Evolutionary conservation across 2,329 filamentous ascomycete species (phyloP), one percentile per base, ranked within the genome.

Genomic region (Hypoxylon sp.): DNA sequence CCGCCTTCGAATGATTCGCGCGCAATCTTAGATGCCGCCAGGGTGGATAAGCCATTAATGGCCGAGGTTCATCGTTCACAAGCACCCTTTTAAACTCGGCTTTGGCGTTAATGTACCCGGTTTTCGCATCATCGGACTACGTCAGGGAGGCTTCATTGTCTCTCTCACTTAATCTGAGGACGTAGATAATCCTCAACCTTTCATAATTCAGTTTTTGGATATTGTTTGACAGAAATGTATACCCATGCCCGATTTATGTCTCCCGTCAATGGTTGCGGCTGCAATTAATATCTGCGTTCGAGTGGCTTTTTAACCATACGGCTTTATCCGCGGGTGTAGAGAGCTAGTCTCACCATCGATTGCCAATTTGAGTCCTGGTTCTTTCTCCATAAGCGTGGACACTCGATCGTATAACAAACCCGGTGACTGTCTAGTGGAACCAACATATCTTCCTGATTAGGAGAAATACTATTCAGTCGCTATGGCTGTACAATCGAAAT

Each of bases 401-500:
- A 60, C 63, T 46, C 64, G 48, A 38, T 51, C 51, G 28, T 43
- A 36, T 59, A 52, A 48, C 59, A 57, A 64, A 60, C 58, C 57
- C 41, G 38, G 52, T 36, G 45, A 52, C 14, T 23, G 11, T 58
- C 51, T 13, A 46, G 58, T 46, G 6, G 48, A 21, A 62, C 53
- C 30, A 25, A 53, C 55, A 63, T 48, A 23, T 34, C 21, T 34
- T 52, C 25, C 34, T 32, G 21, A 21, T 28, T 32, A 45, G 57
- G 65, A 32, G 32, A 30, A 38, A 56, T 19, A 46, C 45, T 38
- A 38, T 53, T 52, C 60, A 62, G 56, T 69, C 61, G 49, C 59
- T 65, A 88, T 89, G 87, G 80, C 82, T 63, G 84, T 78, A 58
- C 86, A 86, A 75, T 89, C 87, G 41, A 95, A 94, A 80, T 85